These are phyloP conservation scores for Fusarium virguliforme DNA, from an alignment of 2,329 filamentous ascomycete genomes.

Conservation along the genomic window DNA sequence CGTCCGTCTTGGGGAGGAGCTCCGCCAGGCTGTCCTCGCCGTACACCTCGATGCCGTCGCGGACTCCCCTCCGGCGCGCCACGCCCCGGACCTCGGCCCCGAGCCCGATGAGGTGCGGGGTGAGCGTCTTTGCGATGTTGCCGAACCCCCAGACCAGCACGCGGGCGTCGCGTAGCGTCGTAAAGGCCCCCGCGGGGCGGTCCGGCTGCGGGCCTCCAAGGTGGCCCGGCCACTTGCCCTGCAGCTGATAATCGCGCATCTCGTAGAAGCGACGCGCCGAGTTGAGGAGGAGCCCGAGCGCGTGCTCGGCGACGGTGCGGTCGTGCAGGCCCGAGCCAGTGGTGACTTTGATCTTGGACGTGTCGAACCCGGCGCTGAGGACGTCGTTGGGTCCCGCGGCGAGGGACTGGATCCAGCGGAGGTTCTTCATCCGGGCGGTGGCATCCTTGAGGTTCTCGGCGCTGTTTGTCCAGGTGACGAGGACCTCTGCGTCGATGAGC, in stretches of 20 bases:
- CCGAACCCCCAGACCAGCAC: conserved; percentile 77
- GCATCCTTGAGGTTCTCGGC: conserved; percentile 73
- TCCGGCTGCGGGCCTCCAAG: conserved; percentile 75
- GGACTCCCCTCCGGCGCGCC: conserved; percentile 70
- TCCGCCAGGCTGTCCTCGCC: conserved; percentile 68
- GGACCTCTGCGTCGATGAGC: conserved; percentile 72
- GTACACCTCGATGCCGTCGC: conserved; percentile 72
- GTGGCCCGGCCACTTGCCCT: conserved; percentile 72
- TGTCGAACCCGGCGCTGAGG: conserved; percentile 73
- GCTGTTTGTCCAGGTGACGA: conserved; percentile 75
- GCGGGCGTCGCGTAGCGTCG: conserved; percentile 71
- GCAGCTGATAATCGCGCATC: conserved; percentile 75
- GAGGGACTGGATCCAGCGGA: conserved; percentile 77
- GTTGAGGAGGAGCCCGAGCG: conserved; percentile 71
- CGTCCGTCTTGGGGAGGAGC: conserved; percentile 72
- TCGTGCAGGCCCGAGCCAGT: conserved; percentile 77
- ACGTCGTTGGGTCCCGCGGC: conserved; percentile 78
- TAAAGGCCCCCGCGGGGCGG: conserved; percentile 70
- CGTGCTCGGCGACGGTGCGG: conserved; percentile 76
- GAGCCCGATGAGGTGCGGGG: conserved; percentile 68
- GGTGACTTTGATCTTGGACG: conserved; percentile 66
- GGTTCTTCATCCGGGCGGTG: conserved; percentile 67
- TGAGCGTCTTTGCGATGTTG: conserved; percentile 75
- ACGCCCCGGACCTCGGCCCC: conserved; percentile 74
- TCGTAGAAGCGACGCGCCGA: conserved; percentile 72